A percentile compares a stretch with the other conserved stretches of the same genome.
Evolutionary conservation across 2,329 filamentous ascomycete species (phyloP).

Genomic region (Pyrenophora tritici-repentis): DNA sequence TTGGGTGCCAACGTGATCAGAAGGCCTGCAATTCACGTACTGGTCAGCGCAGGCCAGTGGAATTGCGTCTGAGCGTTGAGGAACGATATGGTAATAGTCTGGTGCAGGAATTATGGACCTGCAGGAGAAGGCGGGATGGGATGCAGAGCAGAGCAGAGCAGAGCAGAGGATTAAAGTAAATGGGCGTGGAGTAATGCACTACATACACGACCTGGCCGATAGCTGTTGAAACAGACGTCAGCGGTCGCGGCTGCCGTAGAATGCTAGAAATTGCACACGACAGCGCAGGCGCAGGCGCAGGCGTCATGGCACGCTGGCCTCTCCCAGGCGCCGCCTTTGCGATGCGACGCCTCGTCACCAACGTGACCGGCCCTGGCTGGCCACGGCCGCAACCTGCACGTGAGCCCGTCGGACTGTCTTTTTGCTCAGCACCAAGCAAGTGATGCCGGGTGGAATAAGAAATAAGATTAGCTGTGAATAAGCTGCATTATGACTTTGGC

Average conservation of each 20-base stretch:
- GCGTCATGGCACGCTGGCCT: neutral
- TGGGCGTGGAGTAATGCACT: constrained; percentile 18
- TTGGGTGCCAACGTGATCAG: constrained; percentile 18
- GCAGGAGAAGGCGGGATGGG: constrained; percentile 8
- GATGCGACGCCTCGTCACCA: neutral
- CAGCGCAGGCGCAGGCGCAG: constrained; percentile 12
- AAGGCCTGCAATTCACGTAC: constrained; percentile 17
- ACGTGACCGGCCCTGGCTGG: too few relatives aligned
- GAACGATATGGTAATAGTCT: constrained; percentile 4
- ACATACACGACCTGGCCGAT: constrained; percentile 18
- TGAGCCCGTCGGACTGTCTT: neutral
- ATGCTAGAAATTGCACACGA: constrained; percentile 8
- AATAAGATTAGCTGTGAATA: too few relatives aligned
- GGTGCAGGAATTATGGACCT: constrained; percentile 19
- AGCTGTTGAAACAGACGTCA: constrained; percentile 33
- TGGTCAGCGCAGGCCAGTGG: constrained; percentile 10
- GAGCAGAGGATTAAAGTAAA: neutral
- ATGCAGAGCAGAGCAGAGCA: neutral
- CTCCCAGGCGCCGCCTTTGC: neutral
- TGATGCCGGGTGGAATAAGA: too few relatives aligned
- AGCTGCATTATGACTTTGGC: too few relatives aligned
- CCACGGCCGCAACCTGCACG: neutral
- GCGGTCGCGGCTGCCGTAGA: constrained; percentile 19
- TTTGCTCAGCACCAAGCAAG: too few relatives aligned
- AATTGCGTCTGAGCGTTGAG: constrained; percentile 6